These are phyloP conservation scores for Populus pruinosa DNA, from an alignment of 345 rosid genomes.

Conservation along the genomic window DNA sequence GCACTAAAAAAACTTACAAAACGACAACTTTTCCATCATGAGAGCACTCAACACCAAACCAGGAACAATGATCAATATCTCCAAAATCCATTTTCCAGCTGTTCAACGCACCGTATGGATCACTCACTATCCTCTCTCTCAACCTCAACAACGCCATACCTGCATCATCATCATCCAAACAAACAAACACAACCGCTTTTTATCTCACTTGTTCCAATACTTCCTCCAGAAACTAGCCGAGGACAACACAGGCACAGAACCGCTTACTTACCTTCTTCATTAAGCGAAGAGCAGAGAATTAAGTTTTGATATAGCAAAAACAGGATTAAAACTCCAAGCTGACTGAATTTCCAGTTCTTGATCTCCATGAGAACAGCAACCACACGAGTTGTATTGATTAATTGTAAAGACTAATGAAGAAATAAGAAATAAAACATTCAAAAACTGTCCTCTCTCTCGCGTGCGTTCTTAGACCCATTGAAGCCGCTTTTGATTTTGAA, in stretches of 20 bases:
- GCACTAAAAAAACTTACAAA: slow-evolving; percentile 52
- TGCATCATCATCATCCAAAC: slow-evolving; percentile 18
- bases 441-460: neutral
- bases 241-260: neutral
- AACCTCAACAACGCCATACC: slow-evolving; percentile 65
- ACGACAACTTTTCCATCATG: slow-evolving; percentile 47
- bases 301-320: slow-evolving; percentile 8
- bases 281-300: slow-evolving; percentile 14
- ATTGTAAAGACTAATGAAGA: neutral
- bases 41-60: slow-evolving; percentile 82
- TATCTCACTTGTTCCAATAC: neutral
- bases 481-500: neutral
- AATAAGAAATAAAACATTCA: neutral
- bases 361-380: neutral
- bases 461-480: neutral
- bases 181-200: neutral
- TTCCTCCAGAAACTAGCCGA: neutral
- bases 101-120: slow-evolving; percentile 66
- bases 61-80: slow-evolving; percentile 55
- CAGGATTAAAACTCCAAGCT: slow-evolving; percentile 8
- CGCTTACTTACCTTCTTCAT: slow-evolving; percentile 10
- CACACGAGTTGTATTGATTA: neutral
- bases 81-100: slow-evolving; percentile 50
- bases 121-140: slow-evolving; percentile 53
- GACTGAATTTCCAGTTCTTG: slow-evolving; percentile 16